These are phyloP conservation scores for Angomonas deanei DNA, from an alignment of 208 protist genomes.

Conservation along the genomic window DNA sequence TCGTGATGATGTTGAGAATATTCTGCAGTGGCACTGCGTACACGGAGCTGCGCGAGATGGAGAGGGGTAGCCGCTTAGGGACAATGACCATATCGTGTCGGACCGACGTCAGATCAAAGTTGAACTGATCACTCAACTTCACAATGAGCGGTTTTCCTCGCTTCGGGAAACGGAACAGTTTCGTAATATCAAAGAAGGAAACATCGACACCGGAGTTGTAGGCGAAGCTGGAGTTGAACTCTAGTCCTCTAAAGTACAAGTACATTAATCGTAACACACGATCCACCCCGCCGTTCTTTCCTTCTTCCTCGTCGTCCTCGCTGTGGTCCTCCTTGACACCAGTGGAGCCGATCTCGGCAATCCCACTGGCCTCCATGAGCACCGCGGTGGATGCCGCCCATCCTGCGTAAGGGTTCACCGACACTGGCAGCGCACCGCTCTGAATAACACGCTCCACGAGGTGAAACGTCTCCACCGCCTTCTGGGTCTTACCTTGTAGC, in stretches of 20 bases:
- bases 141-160: not conserved
- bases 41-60: not conserved
- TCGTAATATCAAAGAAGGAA: not conserved
- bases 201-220: not conserved
- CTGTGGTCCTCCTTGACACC: not conserved
- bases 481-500: not conserved
- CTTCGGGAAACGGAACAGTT: not conserved
- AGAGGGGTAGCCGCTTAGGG: not conserved
- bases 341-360: not conserved
- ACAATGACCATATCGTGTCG: not conserved
- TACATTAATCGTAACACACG: not conserved
- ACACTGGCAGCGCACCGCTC: not conserved
- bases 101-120: not conserved
- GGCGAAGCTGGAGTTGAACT: not conserved
- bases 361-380: not conserved
- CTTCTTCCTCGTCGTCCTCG: not conserved
- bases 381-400: not conserved
- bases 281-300: not conserved
- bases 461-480: conserved; percentile 1
- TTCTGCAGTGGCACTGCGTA: conserved; percentile 5
- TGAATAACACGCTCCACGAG: not conserved
- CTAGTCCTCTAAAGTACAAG: not conserved
- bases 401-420: not conserved
- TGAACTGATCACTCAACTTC: not conserved
- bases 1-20: not conserved